Evolutionary conservation across 2,329 filamentous ascomycete genomes (phyloP).

Genomic region (Graphilbum sp.): DNA sequence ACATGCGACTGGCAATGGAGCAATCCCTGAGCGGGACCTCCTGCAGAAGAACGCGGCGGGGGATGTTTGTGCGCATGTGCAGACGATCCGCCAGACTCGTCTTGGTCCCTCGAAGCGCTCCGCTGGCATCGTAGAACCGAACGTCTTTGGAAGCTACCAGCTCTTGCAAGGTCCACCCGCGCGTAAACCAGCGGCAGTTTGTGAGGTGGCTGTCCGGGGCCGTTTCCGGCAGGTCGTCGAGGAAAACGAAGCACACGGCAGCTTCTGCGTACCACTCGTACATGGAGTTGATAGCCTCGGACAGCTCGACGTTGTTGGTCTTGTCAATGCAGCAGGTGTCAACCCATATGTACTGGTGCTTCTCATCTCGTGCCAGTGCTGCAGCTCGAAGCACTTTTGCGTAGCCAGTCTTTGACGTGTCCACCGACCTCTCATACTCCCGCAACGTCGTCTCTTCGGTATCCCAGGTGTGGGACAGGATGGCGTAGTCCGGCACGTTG

Average conservation of each 20-base stretch:
- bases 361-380: not conserved
- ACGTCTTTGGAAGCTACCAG: constrained; percentile 31
- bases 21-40: not conserved
- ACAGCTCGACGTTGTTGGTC: constrained; percentile 6
- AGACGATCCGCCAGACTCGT: constrained; percentile 6
- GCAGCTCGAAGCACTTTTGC: not conserved
- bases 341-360: constrained; percentile 8
- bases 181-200: constrained; percentile 16
- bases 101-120: constrained; percentile 14
- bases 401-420: not conserved
- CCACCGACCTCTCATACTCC: not conserved
- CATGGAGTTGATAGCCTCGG: constrained; percentile 11
- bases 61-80: constrained; percentile 11
- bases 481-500: constrained; percentile 7
- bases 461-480: constrained; percentile 10
- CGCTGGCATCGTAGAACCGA: constrained; percentile 15
- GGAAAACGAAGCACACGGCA: constrained; percentile 5
- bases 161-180: constrained; percentile 50
- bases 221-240: not conserved
- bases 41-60: constrained; percentile 6
- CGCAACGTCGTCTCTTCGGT: constrained; percentile 1
- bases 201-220: not conserved
- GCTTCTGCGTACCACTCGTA: constrained; percentile 8
- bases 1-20: constrained; percentile 9
- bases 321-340: constrained; percentile 12